Base-by-base conservation (phyloP, 345 rosid species). In the Aquilaria yunnanensis region DNA sequence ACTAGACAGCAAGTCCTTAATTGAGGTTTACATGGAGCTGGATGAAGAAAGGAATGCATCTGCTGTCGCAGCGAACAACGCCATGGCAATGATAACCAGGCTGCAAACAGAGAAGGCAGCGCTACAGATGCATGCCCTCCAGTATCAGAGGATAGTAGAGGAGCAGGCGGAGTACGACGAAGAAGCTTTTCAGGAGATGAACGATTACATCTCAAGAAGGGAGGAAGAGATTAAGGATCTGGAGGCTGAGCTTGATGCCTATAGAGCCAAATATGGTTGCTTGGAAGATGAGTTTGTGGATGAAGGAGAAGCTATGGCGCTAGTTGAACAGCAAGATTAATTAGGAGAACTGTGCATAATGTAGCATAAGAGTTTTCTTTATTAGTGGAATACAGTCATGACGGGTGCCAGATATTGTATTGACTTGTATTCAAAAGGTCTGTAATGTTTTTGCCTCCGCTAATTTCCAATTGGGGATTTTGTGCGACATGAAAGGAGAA, bases 91-190 rank as follows among this genome's bases (percentile, higher is more conserved):
- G 96, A 90, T 90, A 69, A 90, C 95, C 0, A 65, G 95, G 75
- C 77, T 94, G 67, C 99, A 94, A 68, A 88, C 78, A 3, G 96
- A 94, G 68, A 90, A 90, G 76, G 91, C 96, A 0, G 90, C 93
- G 6, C 88, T 90, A 56, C 99, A 90, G 64, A 94, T 94, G 99
- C 97, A 94, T 60, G 99, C 99, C 3, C 76, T 90, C 60, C 97
- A 94, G 78, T 94, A 88, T 68, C 96, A 88, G 74, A 88, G 99
- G 74, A 86, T 94, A 97, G 88, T 94, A 96, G 97, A 94, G 68
- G 99, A 94, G 72, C 91, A 90, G 75, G 95, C 96, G 29, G 91
- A 90, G 68, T 94, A 86, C 54, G 97, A 90, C 51, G 81, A 90
- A 67, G 97, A 94, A 76, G 88, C 89, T 10, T 70, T 94, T 54